Percentiles rank a stretch among this genome's conserved stretches.
Conservation (phyloP, 495 filamentous ascomycete species). For the Parachaetomium inaequale region DNA sequence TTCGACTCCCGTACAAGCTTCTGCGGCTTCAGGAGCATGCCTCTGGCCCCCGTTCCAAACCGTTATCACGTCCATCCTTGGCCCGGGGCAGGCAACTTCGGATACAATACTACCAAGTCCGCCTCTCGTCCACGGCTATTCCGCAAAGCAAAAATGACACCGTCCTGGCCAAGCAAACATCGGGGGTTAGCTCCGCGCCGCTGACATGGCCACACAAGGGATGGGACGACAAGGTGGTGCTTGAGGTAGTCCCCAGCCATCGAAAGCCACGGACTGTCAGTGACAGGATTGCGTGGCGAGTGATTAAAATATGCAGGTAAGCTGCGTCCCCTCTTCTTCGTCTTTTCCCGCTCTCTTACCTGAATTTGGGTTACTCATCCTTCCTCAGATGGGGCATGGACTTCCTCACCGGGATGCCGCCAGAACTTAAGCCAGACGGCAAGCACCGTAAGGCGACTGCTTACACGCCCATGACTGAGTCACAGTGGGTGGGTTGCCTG, state of each 20-base stretch:
- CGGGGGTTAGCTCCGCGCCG: slow-evolving; percentile 44
- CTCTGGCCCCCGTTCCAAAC: not conserved
- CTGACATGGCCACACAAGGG: slow-evolving; percentile 67
- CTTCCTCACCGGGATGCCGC: slow-evolving; percentile 42
- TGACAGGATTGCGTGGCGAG: slow-evolving; percentile 43
- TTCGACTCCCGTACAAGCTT: not conserved
- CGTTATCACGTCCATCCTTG: not conserved
- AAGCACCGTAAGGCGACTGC: slow-evolving; percentile 35
- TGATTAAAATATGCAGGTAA: slow-evolving; percentile 33
- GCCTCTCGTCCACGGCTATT: not conserved
- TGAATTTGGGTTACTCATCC: not conserved
- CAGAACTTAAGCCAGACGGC: slow-evolving; percentile 39
- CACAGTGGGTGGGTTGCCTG: slow-evolving; percentile 40
- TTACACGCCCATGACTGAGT: slow-evolving; percentile 41
- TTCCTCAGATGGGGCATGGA: slow-evolving; percentile 45
- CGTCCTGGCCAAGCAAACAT: slow-evolving; percentile 37
- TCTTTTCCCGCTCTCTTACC: not conserved
- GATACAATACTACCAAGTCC: not conserved
- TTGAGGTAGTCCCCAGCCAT: slow-evolving; percentile 37
- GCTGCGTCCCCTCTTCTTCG: not conserved
- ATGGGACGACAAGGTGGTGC: slow-evolving; percentile 49
- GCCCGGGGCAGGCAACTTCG: no score
- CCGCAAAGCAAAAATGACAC: not conserved
- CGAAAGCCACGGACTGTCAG: slow-evolving; percentile 36
- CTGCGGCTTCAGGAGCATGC: not conserved